Conservation (phyloP, 768 basidiomycete species). For the Collybia nuda region DNA sequence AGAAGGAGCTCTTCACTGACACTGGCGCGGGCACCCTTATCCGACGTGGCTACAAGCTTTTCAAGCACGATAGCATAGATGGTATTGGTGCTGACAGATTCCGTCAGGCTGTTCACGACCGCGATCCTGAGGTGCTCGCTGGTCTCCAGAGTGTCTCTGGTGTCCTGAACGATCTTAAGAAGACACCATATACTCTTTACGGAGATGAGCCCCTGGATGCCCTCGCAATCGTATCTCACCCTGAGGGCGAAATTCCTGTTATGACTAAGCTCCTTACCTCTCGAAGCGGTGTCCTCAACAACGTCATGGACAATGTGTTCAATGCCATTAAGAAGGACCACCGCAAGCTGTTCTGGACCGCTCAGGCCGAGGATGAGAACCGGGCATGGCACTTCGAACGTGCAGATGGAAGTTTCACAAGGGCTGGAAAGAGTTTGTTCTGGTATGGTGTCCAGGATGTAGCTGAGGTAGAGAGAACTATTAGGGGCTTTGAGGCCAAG, state of each 20-base stretch:
- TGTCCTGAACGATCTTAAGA: slow-evolving; percentile 78
- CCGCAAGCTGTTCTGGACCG: slow-evolving; percentile 95
- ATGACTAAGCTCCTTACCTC: slow-evolving; percentile 92
- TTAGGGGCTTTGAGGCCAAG: slow-evolving; percentile 72
- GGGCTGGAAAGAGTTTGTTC: slow-evolving; percentile 91
- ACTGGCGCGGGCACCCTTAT: slow-evolving; percentile 97
- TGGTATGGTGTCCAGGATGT: slow-evolving; percentile 97
- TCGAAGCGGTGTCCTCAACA: slow-evolving; percentile 88
- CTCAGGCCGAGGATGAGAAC: slow-evolving; percentile 94
- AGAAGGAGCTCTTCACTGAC: slow-evolving; percentile 99
- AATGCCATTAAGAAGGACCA: slow-evolving; percentile 95
- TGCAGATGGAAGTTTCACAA: slow-evolving; percentile 95
- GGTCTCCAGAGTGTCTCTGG: slow-evolving; percentile 87
- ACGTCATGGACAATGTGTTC: slow-evolving; percentile 96
- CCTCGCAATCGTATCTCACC: slow-evolving; percentile 91
- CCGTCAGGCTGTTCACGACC: slow-evolving; percentile 92
- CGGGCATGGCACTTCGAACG: slow-evolving; percentile 98
- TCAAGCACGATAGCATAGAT: slow-evolving; percentile 83
- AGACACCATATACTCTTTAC: slow-evolving; percentile 89
- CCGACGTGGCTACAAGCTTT: slow-evolving; percentile 96
- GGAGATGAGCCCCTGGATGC: slow-evolving; percentile 98
- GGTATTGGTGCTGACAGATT: slow-evolving; percentile 90
- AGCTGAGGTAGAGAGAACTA: slow-evolving; percentile 84
- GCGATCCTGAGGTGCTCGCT: slow-evolving; percentile 86
- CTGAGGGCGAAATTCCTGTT: slow-evolving; percentile 84